Base-by-base conservation (phyloP, 139 green algal genomes). In the Astrephomene gubernaculifera region DNA sequence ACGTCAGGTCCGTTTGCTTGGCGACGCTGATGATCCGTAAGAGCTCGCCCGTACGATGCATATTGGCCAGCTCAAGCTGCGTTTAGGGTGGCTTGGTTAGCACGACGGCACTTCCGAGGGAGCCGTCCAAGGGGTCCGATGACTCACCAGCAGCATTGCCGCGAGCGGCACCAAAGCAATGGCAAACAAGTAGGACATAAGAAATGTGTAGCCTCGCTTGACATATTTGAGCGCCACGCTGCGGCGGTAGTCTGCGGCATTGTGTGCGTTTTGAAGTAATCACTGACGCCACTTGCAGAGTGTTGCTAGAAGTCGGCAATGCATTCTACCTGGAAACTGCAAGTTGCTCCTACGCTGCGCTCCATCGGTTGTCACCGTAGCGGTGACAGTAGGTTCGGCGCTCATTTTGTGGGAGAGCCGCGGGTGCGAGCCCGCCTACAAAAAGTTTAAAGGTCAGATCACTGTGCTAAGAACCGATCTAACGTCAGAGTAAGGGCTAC, bases 141-240 rank as follows among this genome's bases (percentile, higher is more conserved):
- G 4, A 33, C 84, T 75, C 63, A 88, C 83, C 71, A 53, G 65
- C 12, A 81, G 49, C 88, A 88, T 83, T 87, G 87, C 79, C 79
- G 87, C 63, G 24, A 96, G 67, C 12, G 91, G 91, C 52, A 98
- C 72, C 24, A 94, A 91, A 1, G 97, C 41, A 6, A 98, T 86
- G 0, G 92, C 83, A 53, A 98, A 83, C 7, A 96, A 63, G 54
- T 97, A 92, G 14, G 83, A 89, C 43, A 92, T 93, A 14, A 98
- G 67, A 24, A 96, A 52, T 38, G 94, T 92, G 70, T 98, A 97
- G 43, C 96, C 96, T 19, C 95, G 91, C 75, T 95, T 97, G 64
- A 99, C 96, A 85, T 99, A 97, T 64, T 98, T 98, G 1, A 98
- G 76, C 0, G 91, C 94, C 5, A 99, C 85, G 69, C 45, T 82